Evolutionary conservation across 2,329 filamentous ascomycete species (phyloP), one percentile per base, ranked within the genome.

Genomic region (Pestalotiopsis sp.): DNA sequence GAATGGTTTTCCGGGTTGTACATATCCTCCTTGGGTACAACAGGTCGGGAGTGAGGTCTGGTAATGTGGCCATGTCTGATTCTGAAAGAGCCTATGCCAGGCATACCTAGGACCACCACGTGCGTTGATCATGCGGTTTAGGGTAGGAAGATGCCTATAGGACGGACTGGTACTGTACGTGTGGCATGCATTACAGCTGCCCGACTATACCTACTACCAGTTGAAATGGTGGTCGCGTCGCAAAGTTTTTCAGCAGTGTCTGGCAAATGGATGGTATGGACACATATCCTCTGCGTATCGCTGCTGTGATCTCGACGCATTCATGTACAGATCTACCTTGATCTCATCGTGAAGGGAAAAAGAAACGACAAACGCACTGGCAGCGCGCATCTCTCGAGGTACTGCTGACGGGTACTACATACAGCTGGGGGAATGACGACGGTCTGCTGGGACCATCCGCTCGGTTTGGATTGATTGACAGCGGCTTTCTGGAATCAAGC

Each of bases 401-500:
- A 59, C 57, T 14, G 23, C 31, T 36, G 31, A 9, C 6, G 31
- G 2, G 31, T 36, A 59, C 14, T 59, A 14, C 52, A 23, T 58
- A 23, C 57, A 27, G 23, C 27, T 59, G 57, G 23, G 27, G 27
- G 57, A 27, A 36, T 36, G 31, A 36, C 31, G 25, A 59, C 27
- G 57, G 57, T 59, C 57, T 59, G 17, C 25, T 59, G 25, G 57
- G 27, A 59, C 27, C 59, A n/a, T 17, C 59, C n/a, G 27, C 59
- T n/a, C 59, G 31, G 59, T 31, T n/a, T n/a, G 45, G 17, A 9
- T 52, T n/a, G 31, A 36, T 36, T 52, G 59, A 62, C 59, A 62
- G 59, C 59, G 59, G 59, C 31, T 36, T 62, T 62, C 59, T 62
- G 36, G 59, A 62, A 62, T 62, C 20, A 6, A 31, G 59, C 31